Evolutionary conservation across 331 rosid species (phyloP).

Genomic region (Quercus tomentella): DNA sequence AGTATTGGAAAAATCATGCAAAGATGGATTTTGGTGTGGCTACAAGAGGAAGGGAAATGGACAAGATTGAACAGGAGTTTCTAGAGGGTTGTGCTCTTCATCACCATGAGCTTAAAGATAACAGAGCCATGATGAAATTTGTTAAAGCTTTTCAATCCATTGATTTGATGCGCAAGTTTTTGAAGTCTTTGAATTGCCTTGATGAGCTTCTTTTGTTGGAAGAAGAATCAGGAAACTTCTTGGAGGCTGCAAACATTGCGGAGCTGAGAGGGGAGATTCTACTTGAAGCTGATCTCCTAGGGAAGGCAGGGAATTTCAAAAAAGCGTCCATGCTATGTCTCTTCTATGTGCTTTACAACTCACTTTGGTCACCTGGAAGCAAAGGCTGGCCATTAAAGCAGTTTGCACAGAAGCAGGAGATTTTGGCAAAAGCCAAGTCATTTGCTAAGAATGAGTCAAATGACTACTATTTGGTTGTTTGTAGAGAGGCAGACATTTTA

Average conservation of each 20-base stretch:
- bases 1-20: constrained; percentile 44
- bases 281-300: constrained; percentile 46
- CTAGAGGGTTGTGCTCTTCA: constrained; percentile 52
- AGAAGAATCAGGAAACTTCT: constrained; percentile 40
- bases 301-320: constrained; percentile 45
- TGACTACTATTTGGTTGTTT: constrained; percentile 29
- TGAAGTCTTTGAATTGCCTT: constrained; percentile 33
- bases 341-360: constrained; percentile 39
- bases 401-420: constrained; percentile 37
- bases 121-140: constrained; percentile 53
- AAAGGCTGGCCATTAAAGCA: constrained; percentile 67
- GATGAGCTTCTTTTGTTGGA: constrained; percentile 46
- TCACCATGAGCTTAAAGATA: constrained; percentile 33
- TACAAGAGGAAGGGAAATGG: constrained; percentile 17
- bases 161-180: constrained; percentile 47
- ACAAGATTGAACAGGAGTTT: constrained; percentile 42
- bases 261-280: constrained; percentile 42
- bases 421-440: constrained; percentile 43
- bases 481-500: constrained; percentile 48
- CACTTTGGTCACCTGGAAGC: constrained; percentile 64
- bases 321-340: constrained; percentile 43
- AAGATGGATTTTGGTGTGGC: neutral
- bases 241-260: constrained; percentile 54
- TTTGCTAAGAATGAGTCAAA: constrained; percentile 35
- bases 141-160: constrained; percentile 52